A percentile compares a stretch with the other conserved stretches of the same genome.
These are phyloP conservation scores for Puccinia novopanici DNA, from an alignment of 1,284 basidiomycete species.

Conservation along the genomic window DNA sequence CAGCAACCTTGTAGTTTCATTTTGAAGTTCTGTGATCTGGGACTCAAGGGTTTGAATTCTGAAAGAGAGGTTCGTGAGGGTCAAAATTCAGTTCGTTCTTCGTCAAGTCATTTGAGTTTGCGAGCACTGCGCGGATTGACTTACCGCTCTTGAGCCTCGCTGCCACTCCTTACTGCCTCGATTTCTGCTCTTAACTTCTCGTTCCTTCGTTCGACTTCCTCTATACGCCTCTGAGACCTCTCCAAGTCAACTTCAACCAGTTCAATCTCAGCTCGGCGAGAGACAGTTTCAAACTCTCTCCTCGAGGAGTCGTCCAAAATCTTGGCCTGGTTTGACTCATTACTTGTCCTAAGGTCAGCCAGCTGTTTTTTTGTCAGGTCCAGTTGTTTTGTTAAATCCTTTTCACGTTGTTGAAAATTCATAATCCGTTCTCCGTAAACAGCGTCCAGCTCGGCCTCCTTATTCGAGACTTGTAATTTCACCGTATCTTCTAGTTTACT, in stretches of 20 bases:
- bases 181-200: constrained; percentile 90
- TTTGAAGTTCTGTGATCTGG: constrained; percentile 72
- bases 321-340: constrained; percentile 87
- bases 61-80: constrained; percentile 21
- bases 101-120: not conserved
- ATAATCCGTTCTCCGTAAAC: constrained; percentile 91
- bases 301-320: constrained; percentile 72
- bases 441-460: constrained; percentile 92
- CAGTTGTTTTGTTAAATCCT: constrained; percentile 84
- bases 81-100: too few species aligned
- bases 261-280: constrained; percentile 84
- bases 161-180: constrained; percentile 78
- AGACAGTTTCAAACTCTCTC: constrained; percentile 83
- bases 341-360: constrained; percentile 80
- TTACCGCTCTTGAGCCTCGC: constrained; percentile 73
- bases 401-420: constrained; percentile 92
- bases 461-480: constrained; percentile 77
- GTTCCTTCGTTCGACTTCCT: constrained; percentile 86
- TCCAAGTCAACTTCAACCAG: constrained; percentile 90
- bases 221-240: constrained; percentile 85
- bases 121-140: constrained; percentile 52
- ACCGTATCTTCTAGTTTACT: constrained; percentile 85
- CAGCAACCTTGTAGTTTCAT: constrained; percentile 71
- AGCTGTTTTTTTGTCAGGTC: constrained; percentile 81
- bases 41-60: constrained; percentile 73